Evolutionary conservation across 2,329 filamentous ascomycete species (phyloP), one percentile per base, ranked within the genome.

Genomic region (Venturia pyrina): DNA sequence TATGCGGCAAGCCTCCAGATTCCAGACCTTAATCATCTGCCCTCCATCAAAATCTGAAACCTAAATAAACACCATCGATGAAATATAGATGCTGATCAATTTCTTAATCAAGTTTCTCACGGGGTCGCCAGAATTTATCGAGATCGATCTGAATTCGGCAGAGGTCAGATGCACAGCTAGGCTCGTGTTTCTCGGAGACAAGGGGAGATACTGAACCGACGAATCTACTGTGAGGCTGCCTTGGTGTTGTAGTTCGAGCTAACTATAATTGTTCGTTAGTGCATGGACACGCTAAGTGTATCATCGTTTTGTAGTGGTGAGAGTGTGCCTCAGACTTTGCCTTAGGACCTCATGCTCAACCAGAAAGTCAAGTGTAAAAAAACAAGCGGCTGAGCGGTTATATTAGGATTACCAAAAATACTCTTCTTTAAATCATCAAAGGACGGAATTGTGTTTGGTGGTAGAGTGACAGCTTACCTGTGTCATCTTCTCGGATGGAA

Each of bases 281-380:
- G 19, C 19, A n/a, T 37, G 53, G 7, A 59, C 28, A 37, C 32
- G 2, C 11, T 8, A 34, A 7, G 15, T 59, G 53, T 19, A 7
- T 59, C 21, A 5, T 21, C 19, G 13, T 37, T 1, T 37, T 59
- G 5, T n/a, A 15, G 15, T 37, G 15, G 44, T 15, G 48, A n/a
- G 13, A 17, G 44, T 34, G 44, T 56, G 41, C 21, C 62, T 79
- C 79, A 81, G 78, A 78, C 72, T 76, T 75, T 80, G 80, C 80
- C 79, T 75, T 71, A 72, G 72, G 57, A 78, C 79, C 74, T 79
- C 81, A 82, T 74, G 73, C 75, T 78, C 79, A 78, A 82, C 82
- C 78, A 59, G 53, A 34, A 75, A 44, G 62, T 40, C 62, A 56
- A 56, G 46, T 56, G 62, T 59, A 37, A 59, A 56, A 56, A 59